A percentile compares a stretch with the other conserved stretches of the same genome.
Evolutionary conservation across 202 grass and related monocot genomes (phyloP).

Genomic region (Tripidium arundinaceum): DNA sequence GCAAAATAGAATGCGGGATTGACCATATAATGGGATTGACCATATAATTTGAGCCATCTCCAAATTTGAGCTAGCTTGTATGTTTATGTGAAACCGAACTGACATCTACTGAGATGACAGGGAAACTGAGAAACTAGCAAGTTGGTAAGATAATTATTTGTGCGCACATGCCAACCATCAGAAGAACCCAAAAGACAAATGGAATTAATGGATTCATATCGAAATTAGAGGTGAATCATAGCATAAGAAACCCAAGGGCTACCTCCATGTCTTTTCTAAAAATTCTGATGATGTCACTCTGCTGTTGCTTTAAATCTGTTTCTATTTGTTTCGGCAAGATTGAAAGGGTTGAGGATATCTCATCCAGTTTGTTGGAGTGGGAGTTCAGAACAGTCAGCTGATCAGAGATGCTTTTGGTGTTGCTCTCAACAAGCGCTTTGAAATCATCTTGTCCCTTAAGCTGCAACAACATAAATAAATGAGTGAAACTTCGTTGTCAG

Average conservation of each 20-base stretch:
- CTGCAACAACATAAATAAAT: conserved; percentile 38
- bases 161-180: not conserved
- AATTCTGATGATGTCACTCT: conserved; percentile 52
- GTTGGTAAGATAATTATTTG: not conserved
- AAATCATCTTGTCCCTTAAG: conserved; percentile 72
- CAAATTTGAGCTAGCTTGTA: not conserved
- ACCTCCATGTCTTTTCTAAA: conserved; percentile 78
- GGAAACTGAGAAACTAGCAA: conserved; percentile 8
- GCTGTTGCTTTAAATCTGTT: conserved; percentile 48
- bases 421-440: conserved; percentile 51
- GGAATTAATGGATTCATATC: not conserved
- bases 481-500: not conserved
- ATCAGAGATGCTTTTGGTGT: conserved; percentile 41
- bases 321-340: conserved; percentile 50
- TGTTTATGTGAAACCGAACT: conserved; percentile 4
- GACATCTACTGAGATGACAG: not conserved
- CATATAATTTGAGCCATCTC: not conserved
- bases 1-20: not conserved
- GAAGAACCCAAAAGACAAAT: conserved; percentile 13
- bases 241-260: conserved; percentile 18
- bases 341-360: conserved; percentile 56
- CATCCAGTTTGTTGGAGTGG: conserved; percentile 53
- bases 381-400: conserved; percentile 52
- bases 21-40: not conserved
- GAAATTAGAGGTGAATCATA: conserved; percentile 15